Evolutionary conservation across 306 rosid genomes (phyloP).

Genomic region (Rosa lucieae): DNA sequence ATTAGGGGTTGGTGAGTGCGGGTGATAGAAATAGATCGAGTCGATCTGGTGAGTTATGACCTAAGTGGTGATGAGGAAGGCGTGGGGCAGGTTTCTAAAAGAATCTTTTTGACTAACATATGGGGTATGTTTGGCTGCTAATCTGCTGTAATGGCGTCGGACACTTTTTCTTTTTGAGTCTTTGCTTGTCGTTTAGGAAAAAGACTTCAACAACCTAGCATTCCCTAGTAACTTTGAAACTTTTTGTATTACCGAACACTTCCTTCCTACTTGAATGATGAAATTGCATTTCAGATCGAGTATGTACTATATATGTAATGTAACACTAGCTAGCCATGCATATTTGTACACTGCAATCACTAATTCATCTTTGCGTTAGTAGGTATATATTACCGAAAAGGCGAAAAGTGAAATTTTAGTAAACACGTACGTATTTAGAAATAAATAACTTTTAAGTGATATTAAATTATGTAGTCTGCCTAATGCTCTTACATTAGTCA

Average conservation of each 20-base stretch:
- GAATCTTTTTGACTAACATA: background rate
- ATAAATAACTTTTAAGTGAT: no score
- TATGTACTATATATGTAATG: background rate
- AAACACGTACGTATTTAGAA: background rate
- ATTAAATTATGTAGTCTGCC: no score
- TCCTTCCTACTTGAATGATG: background rate
- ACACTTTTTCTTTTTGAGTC: background rate
- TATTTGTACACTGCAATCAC: background rate
- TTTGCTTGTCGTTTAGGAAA: background rate
- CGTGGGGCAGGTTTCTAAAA: background rate
- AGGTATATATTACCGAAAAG: no score
- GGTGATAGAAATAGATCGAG: background rate
- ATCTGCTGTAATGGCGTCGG: background rate
- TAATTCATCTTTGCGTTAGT: no score
- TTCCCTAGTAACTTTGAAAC: background rate
- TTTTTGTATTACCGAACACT: background rate
- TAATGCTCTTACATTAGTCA: no score
- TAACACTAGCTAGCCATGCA: background rate
- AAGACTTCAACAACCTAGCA: background rate
- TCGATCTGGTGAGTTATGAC: background rate
- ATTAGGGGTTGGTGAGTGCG: background rate
- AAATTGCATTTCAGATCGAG: background rate
- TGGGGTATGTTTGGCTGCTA: background rate
- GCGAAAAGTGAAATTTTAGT: background rate
- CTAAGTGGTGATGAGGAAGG: background rate